Evolutionary conservation across 2,329 filamentous ascomycete species (phyloP), one percentile per base, ranked within the genome.

Genomic region (Sporothrix sp.): DNA sequence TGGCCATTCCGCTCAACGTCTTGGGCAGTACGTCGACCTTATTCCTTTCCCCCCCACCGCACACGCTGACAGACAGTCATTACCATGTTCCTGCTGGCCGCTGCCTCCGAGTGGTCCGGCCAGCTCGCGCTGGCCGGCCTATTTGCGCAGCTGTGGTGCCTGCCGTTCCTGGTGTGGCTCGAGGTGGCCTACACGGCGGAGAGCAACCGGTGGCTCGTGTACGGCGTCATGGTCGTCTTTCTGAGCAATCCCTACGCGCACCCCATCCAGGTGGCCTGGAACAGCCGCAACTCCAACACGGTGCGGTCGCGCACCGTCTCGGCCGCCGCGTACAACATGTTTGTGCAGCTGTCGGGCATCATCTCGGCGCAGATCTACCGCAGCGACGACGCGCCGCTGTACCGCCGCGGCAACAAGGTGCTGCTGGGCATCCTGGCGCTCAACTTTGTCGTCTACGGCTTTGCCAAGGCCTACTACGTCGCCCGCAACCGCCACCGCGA

Each of bases 281-380:
- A 74, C 2, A 79, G 76, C 3, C 71, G 78, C 48, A 84, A 84
- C 59, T 74, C 78, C 1, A 78, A 79, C 27, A 72, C 74, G 2
- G 80, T 84, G 1, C 71, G 79, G 2, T 82, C 80, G 0, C 66
- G 81, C 2, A 78, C 81, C 0, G 76, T 84, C 9, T 75, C 75
- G 0, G 73, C 74, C 0, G 79, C 78, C 0, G 55, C 81, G 7
- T 83, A 83, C 65, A 84, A 83, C 58, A 75, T 75, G 71, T 66
- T 65, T 23, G 70, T 73, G 0, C 72, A 75, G 52, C 65, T 68
- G 0, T 65, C 66, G 20, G 67, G 62, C 45, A 71, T 74, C 43
- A 66, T 70, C 30, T 60, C 65, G 0, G 67, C 68, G 4, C 72
- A 73, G 21, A 62, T 66, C 30, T 66, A 66, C 48, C 59, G 58